phyloP scores from a whole-genome alignment of 179 eudicot genomes.

The Carnegiea gigantea region DNA sequence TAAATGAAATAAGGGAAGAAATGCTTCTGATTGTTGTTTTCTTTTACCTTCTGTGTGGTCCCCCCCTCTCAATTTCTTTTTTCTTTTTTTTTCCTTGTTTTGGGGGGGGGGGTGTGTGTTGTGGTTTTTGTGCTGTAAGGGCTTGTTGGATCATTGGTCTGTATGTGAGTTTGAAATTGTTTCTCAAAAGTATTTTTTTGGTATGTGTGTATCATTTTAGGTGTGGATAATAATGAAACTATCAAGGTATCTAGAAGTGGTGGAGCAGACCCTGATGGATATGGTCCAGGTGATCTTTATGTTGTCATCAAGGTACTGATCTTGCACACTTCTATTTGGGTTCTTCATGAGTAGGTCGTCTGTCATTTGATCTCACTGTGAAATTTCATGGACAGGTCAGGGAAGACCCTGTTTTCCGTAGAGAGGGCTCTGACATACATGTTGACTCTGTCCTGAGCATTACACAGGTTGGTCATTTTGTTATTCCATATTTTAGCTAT shows the following conservation, averaged over 20 bases:
- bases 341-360: slow-evolving; percentile 12
- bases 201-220: slow-evolving; percentile 40
- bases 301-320: slow-evolving; percentile 67
- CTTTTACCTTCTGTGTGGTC: too few relatives aligned
- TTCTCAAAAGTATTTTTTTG: neutral
- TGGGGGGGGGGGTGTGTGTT: too few relatives aligned
- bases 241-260: slow-evolving; percentile 72
- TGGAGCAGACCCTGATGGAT: slow-evolving; percentile 97
- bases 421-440: slow-evolving; percentile 91
- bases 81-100: too few relatives aligned
- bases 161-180: neutral
- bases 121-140: too few relatives aligned
- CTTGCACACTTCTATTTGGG: slow-evolving; percentile 1
- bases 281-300: slow-evolving; percentile 83
- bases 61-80: too few relatives aligned
- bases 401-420: slow-evolving; percentile 89
- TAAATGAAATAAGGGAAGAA: too few relatives aligned
- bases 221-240: slow-evolving; percentile 66
- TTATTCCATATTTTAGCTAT: neutral
- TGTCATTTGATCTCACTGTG: neutral
- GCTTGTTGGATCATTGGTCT: neutral
- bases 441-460: slow-evolving; percentile 78
- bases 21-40: too few relatives aligned
- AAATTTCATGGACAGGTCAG: slow-evolving; percentile 49
- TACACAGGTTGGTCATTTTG: slow-evolving; percentile 56